A percentile compares a stretch with the other conserved stretches of the same genome.
These are phyloP conservation scores for Coniochaeta sp. DNA, from an alignment of 2,329 filamentous ascomycete genomes.

Conservation along the genomic window DNA sequence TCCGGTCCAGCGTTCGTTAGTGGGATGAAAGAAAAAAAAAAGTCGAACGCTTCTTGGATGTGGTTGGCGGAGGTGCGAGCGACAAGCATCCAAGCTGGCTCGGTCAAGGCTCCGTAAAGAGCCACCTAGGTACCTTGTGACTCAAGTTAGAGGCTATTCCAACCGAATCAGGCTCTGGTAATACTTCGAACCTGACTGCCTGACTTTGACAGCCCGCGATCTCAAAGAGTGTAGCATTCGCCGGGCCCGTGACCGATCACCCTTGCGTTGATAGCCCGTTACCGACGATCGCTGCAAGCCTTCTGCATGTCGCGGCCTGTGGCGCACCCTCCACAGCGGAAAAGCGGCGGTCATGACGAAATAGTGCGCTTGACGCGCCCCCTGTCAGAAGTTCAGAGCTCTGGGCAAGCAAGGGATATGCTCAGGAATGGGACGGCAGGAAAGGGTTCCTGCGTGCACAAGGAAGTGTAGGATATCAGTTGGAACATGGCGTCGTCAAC, in stretches of 20 bases:
- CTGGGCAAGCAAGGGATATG: neutral
- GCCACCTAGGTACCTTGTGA: no score
- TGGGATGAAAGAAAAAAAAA: neutral
- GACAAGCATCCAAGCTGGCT: neutral
- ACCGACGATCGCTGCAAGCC: slow-evolving; percentile 1
- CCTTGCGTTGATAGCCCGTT: neutral
- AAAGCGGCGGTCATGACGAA: neutral
- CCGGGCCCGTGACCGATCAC: neutral
- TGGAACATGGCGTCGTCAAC: no score
- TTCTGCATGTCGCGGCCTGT: neutral
- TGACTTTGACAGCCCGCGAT: neutral
- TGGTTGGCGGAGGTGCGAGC: neutral
- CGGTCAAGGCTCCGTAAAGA: neutral
- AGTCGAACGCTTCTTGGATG: neutral
- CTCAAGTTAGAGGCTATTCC: neutral
- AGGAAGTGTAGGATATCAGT: neutral
- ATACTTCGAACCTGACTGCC: neutral
- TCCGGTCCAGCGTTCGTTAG: neutral
- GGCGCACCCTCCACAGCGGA: neutral
- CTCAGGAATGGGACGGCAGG: neutral
- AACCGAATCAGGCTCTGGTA: neutral
- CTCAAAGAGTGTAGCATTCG: neutral
- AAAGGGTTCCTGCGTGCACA: neutral
- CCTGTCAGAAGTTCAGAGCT: neutral
- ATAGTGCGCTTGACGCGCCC: neutral